Conservation (phyloP, 2,329 filamentous ascomycete genomes). For the Lomentospora prolificans region DNA sequence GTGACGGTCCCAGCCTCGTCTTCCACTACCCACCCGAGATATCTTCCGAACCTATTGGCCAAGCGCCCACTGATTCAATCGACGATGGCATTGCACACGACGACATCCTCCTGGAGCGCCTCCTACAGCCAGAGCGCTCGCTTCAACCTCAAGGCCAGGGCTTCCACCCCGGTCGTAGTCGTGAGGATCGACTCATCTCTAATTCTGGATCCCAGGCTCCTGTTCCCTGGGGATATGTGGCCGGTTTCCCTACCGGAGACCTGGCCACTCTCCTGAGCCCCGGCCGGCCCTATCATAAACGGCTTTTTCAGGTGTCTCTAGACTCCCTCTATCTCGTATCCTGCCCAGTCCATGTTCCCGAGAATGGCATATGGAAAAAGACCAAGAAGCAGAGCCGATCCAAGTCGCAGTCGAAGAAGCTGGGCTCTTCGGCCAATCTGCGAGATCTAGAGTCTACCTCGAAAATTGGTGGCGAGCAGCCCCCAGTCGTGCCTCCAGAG, state of each 20-base stretch:
- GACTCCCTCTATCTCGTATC: slow-evolving; percentile 74
- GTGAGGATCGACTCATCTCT: slow-evolving; percentile 45
- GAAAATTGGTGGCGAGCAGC: neutral
- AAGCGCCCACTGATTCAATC: slow-evolving; percentile 19
- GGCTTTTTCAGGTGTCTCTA: slow-evolving; percentile 69
- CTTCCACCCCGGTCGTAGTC: slow-evolving; percentile 35
- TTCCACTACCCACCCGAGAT: slow-evolving; percentile 76
- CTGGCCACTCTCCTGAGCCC: slow-evolving; percentile 75
- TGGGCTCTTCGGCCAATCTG: slow-evolving; percentile 1
- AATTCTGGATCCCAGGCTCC: slow-evolving; percentile 47
- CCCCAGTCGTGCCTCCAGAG: neutral
- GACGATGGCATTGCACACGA: slow-evolving; percentile 33
- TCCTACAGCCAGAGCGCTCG: slow-evolving; percentile 24
- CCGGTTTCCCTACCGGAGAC: slow-evolving; percentile 65
- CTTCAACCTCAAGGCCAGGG: slow-evolving; percentile 15
- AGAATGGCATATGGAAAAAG: slow-evolving; percentile 63
- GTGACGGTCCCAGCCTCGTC: slow-evolving; percentile 71
- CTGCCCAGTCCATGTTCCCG: slow-evolving; percentile 71
- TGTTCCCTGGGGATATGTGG: slow-evolving; percentile 62
- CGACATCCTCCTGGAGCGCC: slow-evolving; percentile 38
- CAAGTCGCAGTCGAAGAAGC: slow-evolving; percentile 10
- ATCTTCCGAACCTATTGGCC: slow-evolving; percentile 11
- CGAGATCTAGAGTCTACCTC: neutral
- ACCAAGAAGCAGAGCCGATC: slow-evolving; percentile 18
- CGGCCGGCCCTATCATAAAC: slow-evolving; percentile 66